phyloP scores from a whole-genome alignment of 163 green algal species.

The Scenedesmus sp. region DNA sequence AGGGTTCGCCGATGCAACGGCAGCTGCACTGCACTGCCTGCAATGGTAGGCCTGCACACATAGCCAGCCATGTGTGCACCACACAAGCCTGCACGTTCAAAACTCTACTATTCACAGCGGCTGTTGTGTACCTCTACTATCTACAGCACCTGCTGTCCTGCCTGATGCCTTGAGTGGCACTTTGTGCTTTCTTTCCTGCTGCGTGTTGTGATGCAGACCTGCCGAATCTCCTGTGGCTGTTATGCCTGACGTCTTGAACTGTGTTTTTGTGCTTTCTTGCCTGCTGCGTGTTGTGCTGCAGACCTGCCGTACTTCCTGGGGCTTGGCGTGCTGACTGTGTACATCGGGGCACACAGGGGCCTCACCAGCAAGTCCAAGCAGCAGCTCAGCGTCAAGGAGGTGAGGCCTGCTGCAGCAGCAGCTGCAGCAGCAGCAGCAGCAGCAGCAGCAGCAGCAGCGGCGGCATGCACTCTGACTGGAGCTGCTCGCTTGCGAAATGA shows the following conservation, averaged over 20 bases:
- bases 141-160: no score
- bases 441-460: neutral
- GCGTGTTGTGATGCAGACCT: neutral
- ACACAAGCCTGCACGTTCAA: no score
- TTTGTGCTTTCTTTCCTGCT: neutral
- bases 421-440: neutral
- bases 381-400: conserved; percentile 78
- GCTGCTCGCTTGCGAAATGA: no score
- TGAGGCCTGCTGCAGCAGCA: neutral
- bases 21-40: no score
- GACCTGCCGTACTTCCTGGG: conserved; percentile 64
- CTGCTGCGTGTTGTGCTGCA: neutral
- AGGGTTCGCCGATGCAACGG: no score
- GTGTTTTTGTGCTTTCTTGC: neutral
- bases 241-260: neutral
- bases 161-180: no score
- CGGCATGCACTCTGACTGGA: neutral
- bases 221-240: neutral
- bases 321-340: conserved; percentile 81
- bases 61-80: no score
- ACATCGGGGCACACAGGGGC: conserved; percentile 83
- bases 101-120: no score
- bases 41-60: no score
- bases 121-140: no score
- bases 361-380: conserved; percentile 77